These are phyloP conservation scores for Alternaria sp. DNA, from an alignment of 2,329 filamentous ascomycete genomes.

Conservation along the genomic window DNA sequence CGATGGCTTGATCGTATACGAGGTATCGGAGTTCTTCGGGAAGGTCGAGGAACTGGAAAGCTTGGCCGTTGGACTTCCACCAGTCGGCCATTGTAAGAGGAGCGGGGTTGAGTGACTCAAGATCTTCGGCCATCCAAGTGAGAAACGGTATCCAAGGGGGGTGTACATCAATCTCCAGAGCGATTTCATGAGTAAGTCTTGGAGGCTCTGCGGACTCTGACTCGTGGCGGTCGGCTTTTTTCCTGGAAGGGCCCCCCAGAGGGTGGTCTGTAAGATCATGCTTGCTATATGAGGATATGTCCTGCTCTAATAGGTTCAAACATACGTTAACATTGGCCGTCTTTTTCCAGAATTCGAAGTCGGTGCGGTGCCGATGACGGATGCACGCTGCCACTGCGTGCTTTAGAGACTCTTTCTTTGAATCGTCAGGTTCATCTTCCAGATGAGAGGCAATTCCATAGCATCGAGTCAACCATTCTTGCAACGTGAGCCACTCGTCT, in stretches of 20 bases:
- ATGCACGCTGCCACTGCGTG: background rate
- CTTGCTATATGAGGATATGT: background rate
- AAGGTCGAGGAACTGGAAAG: background rate
- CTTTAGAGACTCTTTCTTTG: background rate
- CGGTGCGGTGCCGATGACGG: background rate
- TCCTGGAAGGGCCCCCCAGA: background rate
- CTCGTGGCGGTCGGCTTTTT: background rate
- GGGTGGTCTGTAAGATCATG: background rate
- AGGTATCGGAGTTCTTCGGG: background rate
- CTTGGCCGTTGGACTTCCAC: background rate
- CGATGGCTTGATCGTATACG: background rate
- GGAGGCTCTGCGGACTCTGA: background rate
- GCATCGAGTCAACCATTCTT: background rate
- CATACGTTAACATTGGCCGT: background rate
- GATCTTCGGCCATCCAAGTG: background rate
- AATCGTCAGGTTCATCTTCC: background rate
- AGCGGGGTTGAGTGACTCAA: background rate
- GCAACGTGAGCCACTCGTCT: background rate
- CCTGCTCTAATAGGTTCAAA: background rate
- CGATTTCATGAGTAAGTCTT: background rate
- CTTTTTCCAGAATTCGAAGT: background rate
- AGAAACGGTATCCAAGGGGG: background rate
- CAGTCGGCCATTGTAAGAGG: background rate
- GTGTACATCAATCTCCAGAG: background rate
- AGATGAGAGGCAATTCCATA: background rate